A percentile compares a stretch with the other conserved stretches of the same genome.
Evolutionary conservation across 805 yeast genomes (phyloP).

Genomic region (Isabelozyma gotoi): DNA sequence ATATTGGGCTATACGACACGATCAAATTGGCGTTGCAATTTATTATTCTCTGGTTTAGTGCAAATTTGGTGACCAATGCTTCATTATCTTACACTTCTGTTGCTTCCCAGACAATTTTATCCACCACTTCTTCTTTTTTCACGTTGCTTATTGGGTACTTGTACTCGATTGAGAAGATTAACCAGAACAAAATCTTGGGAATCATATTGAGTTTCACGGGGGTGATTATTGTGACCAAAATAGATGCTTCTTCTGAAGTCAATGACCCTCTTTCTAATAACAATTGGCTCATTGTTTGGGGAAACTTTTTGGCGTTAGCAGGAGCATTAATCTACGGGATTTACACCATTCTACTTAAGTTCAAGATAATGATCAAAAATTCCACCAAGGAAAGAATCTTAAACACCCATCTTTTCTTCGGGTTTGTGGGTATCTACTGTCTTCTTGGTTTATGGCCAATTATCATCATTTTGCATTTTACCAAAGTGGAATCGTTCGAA

Average conservation of each 20-base stretch:
- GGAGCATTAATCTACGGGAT: constrained; percentile 92
- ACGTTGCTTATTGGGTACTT: constrained; percentile 80
- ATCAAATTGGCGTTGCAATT: constrained; percentile 75
- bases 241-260: constrained; percentile 48
- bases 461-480: constrained; percentile 58
- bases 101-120: constrained; percentile 88
- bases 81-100: constrained; percentile 87
- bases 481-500: constrained; percentile 69
- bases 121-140: constrained; percentile 92
- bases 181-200: constrained; percentile 63
- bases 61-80: constrained; percentile 87
- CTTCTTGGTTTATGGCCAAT: constrained; percentile 80
- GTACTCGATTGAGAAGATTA: constrained; percentile 69
- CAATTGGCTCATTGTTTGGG: constrained; percentile 43
- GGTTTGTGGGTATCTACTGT: constrained; percentile 89
- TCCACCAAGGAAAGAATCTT: constrained; percentile 67
- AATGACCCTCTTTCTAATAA: constrained; percentile 16
- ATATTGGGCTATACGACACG: constrained; percentile 59
- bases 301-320: constrained; percentile 75
- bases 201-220: constrained; percentile 74
- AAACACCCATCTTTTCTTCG: constrained; percentile 87
- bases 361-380: constrained; percentile 47
- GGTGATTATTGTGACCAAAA: constrained; percentile 72
- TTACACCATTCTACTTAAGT: constrained; percentile 81
- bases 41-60: constrained; percentile 84